A percentile compares a stretch with the other conserved stretches of the same genome.
phyloP scores from a whole-genome alignment of 2,329 filamentous ascomycete genomes.

The Pseudopyrenochaeta lycopersici region DNA sequence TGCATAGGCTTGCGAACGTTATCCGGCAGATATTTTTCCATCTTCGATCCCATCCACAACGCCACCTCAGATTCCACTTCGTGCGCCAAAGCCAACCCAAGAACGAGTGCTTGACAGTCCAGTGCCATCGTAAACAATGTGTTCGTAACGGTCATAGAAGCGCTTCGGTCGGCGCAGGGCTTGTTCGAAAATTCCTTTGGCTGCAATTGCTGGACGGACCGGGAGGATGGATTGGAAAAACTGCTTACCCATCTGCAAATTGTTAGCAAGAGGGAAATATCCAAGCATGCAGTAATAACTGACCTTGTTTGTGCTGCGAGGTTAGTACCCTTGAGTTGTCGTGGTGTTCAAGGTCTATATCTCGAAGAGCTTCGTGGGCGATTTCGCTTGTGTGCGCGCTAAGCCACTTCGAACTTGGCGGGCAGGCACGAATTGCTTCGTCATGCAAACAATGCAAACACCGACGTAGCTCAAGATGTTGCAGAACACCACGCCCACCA shows the following conservation, averaged over 20 bases:
- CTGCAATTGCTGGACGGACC: slow-evolving; percentile 45
- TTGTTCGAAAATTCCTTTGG: slow-evolving; percentile 30
- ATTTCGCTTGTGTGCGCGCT: slow-evolving; percentile 36
- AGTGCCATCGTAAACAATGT: slow-evolving; percentile 1
- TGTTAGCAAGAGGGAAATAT: slow-evolving; percentile 37
- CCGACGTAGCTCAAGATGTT: slow-evolving; percentile 11
- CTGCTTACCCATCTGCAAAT: slow-evolving; percentile 69
- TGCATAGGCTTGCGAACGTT: neutral
- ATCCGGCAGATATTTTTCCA: neutral
- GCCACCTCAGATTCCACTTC: neutral
- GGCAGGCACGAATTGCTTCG: slow-evolving; percentile 15
- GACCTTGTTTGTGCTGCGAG: slow-evolving; percentile 65
- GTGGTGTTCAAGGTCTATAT: slow-evolving; percentile 33
- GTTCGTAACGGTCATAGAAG: slow-evolving; percentile 5
- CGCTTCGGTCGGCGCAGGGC: slow-evolving; percentile 19
- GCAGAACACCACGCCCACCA: neutral
- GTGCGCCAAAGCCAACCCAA: neutral
- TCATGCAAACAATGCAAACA: slow-evolving; percentile 37
- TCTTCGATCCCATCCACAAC: neutral
- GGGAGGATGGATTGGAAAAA: slow-evolving; percentile 29
- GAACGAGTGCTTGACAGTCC: neutral
- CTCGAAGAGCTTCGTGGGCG: slow-evolving; percentile 19
- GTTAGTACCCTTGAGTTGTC: slow-evolving; percentile 50
- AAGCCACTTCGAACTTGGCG: slow-evolving; percentile 22
- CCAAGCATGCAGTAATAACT: slow-evolving; percentile 32